A percentile compares a stretch with the other conserved stretches of the same genome.
Conservation (phyloP, 108 stramenopile species). For the Discostella pseudostelligera region DNA sequence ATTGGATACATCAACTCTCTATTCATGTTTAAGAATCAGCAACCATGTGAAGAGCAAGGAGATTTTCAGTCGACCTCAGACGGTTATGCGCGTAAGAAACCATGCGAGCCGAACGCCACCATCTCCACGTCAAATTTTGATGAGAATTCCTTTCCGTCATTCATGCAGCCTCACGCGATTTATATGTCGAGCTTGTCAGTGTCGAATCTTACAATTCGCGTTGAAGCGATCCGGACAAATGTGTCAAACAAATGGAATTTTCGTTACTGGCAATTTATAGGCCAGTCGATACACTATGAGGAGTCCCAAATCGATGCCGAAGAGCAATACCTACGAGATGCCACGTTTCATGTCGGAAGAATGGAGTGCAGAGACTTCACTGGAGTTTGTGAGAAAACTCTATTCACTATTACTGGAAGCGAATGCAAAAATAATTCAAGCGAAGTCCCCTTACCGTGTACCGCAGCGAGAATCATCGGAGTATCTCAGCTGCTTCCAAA, state of each 20-base stretch:
- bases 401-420: slow-evolving; percentile 22
- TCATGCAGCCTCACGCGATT: slow-evolving; percentile 79
- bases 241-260: slow-evolving; percentile 48
- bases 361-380: slow-evolving; percentile 50
- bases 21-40: slow-evolving; percentile 24
- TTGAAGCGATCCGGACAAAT: slow-evolving; percentile 60
- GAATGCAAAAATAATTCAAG: neutral
- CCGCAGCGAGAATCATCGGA: slow-evolving; percentile 61
- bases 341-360: slow-evolving; percentile 52
- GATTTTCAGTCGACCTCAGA: neutral
- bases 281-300: slow-evolving; percentile 56
- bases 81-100: slow-evolving; percentile 1
- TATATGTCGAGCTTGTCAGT: slow-evolving; percentile 58
- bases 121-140: slow-evolving; percentile 4
- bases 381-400: slow-evolving; percentile 44
- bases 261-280: slow-evolving; percentile 60
- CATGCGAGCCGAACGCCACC: slow-evolving; percentile 5
- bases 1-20: slow-evolving; percentile 48
- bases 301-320: slow-evolving; percentile 46
- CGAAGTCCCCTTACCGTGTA: slow-evolving; percentile 54
- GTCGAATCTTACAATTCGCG: slow-evolving; percentile 48
- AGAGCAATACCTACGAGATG: slow-evolving; percentile 50
- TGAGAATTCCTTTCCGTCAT: slow-evolving; percentile 48
- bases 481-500: slow-evolving; percentile 44
- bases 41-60: slow-evolving; percentile 14